Base-by-base conservation (phyloP, 495 filamentous ascomycete genomes). In the Neurospora africana region DNA sequence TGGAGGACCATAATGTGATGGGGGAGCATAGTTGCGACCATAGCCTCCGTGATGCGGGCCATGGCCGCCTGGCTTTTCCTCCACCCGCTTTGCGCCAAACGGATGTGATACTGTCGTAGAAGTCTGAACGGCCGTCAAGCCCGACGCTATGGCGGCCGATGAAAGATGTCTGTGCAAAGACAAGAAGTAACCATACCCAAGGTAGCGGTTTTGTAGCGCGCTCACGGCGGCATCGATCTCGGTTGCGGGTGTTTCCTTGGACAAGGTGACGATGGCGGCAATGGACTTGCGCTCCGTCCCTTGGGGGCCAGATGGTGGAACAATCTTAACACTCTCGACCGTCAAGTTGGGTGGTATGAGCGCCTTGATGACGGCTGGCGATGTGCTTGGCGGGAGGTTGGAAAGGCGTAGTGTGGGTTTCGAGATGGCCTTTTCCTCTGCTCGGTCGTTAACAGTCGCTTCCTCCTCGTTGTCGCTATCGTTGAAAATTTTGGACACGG, bases 161-260 rank as follows among this genome's bases (percentile, higher is more conserved):
- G 94, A 95, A 23, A 97, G 88, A 81, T 95, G 91, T 30, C 93
- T 86, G 41, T 93, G 91, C 41, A 97, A 83, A 5, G 88, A 88
- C 5, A 98, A 84, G 80, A 94, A 93, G 80, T 91, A 95, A 0
- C 95, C 95, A 75, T 86, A 92, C 17, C 95, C 95, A 17, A 98
- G 85, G 78, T 98, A 98, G 73, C 87, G 88, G 47, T 96, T 93
- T 72, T 97, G 93, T 35, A 98, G 82, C 1, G 86, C 77, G 75
- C 89, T 93, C 38, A 97, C 92, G 2, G 89, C 86, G 30, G 87
- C 84, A 76, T 98, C 94, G 36, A 98, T 96, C 68, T 97, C 93
- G 40, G 89, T 90, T 7, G 90, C 90, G 0, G 93, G 89, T 0
- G 94, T 94, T 71, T 97, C 95, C 76, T 91, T 91, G 3, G 91